Conservation (phyloP, 1,139 yeast genomes). For the Meyerozyma carpophila region DNA sequence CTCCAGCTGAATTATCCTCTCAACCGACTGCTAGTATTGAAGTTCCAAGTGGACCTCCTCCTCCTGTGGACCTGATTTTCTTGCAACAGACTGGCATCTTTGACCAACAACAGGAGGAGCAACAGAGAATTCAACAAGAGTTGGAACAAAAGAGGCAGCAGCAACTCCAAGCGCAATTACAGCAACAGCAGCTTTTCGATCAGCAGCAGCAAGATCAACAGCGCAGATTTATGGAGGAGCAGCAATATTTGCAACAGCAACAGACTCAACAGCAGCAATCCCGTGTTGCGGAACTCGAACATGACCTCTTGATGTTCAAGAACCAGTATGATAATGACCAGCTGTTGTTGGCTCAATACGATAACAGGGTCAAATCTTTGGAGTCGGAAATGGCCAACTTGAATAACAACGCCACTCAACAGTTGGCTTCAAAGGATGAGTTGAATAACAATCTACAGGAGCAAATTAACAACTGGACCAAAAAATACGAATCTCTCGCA, state of each 20-base stretch:
- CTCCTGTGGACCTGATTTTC: slow-evolving; percentile 37
- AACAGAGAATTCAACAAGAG: slow-evolving; percentile 63
- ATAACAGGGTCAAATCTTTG: slow-evolving; percentile 74
- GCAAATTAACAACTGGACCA: slow-evolving; percentile 75
- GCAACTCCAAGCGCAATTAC: slow-evolving; percentile 44
- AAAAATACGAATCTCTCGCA: slow-evolving; percentile 85
- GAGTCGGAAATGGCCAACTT: slow-evolving; percentile 68
- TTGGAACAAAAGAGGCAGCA: slow-evolving; percentile 40
- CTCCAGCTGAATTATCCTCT: slow-evolving; percentile 23
- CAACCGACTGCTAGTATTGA: slow-evolving; percentile 30
- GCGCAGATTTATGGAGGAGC: slow-evolving; percentile 38
- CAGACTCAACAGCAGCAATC: slow-evolving; percentile 75
- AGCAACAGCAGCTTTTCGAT: slow-evolving; percentile 60
- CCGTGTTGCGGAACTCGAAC: slow-evolving; percentile 74
- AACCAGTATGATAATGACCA: slow-evolving; percentile 89
- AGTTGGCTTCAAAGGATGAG: slow-evolving; percentile 73
- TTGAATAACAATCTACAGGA: slow-evolving; percentile 66
- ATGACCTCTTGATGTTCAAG: slow-evolving; percentile 68
- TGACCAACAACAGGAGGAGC: slow-evolving; percentile 55
- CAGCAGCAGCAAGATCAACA: slow-evolving; percentile 72
- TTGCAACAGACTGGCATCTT: slow-evolving; percentile 45
- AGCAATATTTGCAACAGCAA: slow-evolving; percentile 64
- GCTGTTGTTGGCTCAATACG: slow-evolving; percentile 79
- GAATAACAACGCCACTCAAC: slow-evolving; percentile 65
- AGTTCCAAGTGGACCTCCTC: slow-evolving; percentile 21